These are phyloP conservation scores for Mortierella sp. DNA, from an alignment of 371 early-diverging fungal genomes.

Conservation along the genomic window DNA sequence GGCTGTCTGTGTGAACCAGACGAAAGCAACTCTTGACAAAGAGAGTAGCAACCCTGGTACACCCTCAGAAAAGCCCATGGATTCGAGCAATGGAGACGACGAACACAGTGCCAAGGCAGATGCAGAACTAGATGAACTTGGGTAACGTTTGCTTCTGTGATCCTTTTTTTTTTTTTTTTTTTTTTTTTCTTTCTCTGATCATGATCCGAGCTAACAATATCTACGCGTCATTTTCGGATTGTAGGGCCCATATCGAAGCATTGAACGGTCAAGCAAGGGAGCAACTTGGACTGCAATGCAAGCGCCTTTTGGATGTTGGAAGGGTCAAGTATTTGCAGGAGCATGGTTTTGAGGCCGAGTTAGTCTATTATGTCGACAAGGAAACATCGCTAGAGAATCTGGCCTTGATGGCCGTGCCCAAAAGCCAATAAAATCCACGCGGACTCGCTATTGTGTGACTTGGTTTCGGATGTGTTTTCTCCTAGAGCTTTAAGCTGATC, in stretches of 20 bases:
- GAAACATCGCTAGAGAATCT: conserved; percentile 78
- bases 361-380: conserved; percentile 75
- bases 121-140: conserved; percentile 58
- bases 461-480: background rate
- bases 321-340: conserved; percentile 65
- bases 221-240: background rate
- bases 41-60: conserved; percentile 19
- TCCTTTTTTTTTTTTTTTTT: background rate
- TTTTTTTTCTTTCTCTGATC: background rate
- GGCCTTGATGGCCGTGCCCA: conserved; percentile 70
- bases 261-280: conserved; percentile 69
- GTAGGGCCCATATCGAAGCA: conserved; percentile 68
- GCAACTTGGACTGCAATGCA: conserved; percentile 75
- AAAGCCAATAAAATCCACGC: background rate
- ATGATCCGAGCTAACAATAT: background rate
- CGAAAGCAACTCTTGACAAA: conserved; percentile 19
- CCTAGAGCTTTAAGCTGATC: conserved; percentile 5
- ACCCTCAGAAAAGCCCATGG: conserved; percentile 11
- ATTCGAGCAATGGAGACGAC: conserved; percentile 53
- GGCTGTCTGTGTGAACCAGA: conserved; percentile 70
- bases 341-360: conserved; percentile 65
- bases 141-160: conserved; percentile 46
- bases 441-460: background rate
- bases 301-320: conserved; percentile 79
- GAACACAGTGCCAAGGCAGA: conserved; percentile 57